Percentiles rank a stretch among this genome's conserved stretches.
Evolutionary conservation across 768 basidiomycete species (phyloP).

Genomic region (Boletus subparvulus): DNA sequence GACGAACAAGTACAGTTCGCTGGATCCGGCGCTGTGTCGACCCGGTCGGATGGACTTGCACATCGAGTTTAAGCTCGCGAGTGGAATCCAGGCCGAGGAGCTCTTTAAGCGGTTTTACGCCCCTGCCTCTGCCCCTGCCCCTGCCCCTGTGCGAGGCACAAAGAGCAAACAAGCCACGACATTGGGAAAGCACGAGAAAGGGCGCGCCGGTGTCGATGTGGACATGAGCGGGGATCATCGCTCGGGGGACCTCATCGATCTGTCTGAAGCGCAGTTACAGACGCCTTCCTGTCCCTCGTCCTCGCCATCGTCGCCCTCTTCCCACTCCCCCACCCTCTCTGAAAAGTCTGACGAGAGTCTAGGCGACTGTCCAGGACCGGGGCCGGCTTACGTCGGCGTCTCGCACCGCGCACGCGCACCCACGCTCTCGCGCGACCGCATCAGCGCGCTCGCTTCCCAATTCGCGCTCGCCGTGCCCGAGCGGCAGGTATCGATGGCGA

Average conservation of each 20-base stretch:
- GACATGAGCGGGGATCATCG: background rate
- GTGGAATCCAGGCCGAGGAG: slow-evolving; percentile 61
- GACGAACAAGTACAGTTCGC: slow-evolving; percentile 66
- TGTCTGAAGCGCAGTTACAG: slow-evolving; percentile 3
- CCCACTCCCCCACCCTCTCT: background rate
- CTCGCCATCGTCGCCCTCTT: background rate
- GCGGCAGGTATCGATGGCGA: slow-evolving; percentile 42
- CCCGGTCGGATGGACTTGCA: slow-evolving; percentile 82
- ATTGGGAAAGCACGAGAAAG: background rate
- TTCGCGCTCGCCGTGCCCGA: slow-evolving; percentile 59
- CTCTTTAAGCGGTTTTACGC: slow-evolving; percentile 70
- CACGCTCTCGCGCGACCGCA: slow-evolving; percentile 38
- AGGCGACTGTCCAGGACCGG: background rate
- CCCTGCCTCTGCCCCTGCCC: slow-evolving; percentile 26
- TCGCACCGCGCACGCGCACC: slow-evolving; percentile 39
- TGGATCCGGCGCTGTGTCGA: slow-evolving; percentile 74
- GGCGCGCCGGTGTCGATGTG: background rate
- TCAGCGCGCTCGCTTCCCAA: slow-evolving; percentile 48
- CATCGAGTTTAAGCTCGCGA: slow-evolving; percentile 74
- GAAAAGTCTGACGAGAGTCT: slow-evolving; percentile 15
- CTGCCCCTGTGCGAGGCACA: background rate
- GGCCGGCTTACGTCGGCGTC: slow-evolving; percentile 10
- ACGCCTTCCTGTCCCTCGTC: background rate
- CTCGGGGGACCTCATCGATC: slow-evolving; percentile 20
- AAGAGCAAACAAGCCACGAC: background rate